A percentile compares a stretch with the other conserved stretches of the same genome.
These are phyloP conservation scores for Neurospora tetrasperma DNA, from an alignment of 495 filamentous ascomycete species.

Conservation along the genomic window DNA sequence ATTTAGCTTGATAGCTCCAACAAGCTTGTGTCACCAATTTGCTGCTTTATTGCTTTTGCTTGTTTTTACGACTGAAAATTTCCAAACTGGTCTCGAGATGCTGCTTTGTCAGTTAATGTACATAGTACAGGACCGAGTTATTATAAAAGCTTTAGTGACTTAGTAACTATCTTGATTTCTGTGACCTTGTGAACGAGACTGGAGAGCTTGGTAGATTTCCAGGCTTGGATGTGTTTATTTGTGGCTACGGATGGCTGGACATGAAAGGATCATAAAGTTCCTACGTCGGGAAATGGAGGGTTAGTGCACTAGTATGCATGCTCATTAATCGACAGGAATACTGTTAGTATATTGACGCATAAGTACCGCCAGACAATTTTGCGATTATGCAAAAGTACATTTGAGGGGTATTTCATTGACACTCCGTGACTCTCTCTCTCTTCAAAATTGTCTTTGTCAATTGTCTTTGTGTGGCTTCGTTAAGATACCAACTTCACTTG, in stretches of 20 bases:
- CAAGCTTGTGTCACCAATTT: background rate
- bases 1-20: background rate
- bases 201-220: background rate
- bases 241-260: background rate
- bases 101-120: too few relatives aligned
- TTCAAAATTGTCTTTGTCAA: background rate
- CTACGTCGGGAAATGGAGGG: background rate
- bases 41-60: background rate
- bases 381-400: background rate
- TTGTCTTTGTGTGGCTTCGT: too few relatives aligned
- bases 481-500: background rate
- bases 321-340: rapidly evolving
- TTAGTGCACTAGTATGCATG: background rate
- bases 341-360: background rate
- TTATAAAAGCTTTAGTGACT: background rate
- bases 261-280: background rate
- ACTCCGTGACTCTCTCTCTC: background rate
- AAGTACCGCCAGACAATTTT: background rate
- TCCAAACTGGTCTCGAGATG: too few relatives aligned
- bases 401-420: background rate
- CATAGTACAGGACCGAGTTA: background rate
- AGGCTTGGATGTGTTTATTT: background rate
- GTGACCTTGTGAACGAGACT: rapidly evolving
- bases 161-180: background rate
- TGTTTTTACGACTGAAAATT: background rate